A percentile compares a stretch with the other conserved stretches of the same genome.
phyloP scores from a whole-genome alignment of 179 eudicot genomes.

The Gypsophila paniculata region DNA sequence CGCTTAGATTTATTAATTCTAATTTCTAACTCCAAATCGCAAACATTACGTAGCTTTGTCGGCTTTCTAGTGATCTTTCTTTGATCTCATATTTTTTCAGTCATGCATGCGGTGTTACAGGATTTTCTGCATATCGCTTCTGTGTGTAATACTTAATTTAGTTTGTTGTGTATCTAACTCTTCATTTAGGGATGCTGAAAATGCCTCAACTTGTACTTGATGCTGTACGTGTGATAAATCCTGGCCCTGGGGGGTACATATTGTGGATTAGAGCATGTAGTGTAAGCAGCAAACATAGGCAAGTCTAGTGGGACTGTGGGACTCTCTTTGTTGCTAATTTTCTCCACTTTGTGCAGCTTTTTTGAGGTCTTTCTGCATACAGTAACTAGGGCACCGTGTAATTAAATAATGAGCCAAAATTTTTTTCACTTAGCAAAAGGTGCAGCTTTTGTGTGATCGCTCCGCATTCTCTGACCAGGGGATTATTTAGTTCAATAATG shows the following conservation, averaged over 20 bases:
- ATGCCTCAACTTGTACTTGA: background rate
- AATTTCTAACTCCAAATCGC: too few species aligned
- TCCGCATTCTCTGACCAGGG: background rate
- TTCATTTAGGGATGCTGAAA: background rate
- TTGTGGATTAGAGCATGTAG: background rate
- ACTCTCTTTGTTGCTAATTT: too few species aligned
- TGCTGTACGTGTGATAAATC: background rate
- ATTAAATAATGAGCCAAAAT: too few species aligned
- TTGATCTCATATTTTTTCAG: background rate
- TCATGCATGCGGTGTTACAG: conserved; percentile 3
- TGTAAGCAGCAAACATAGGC: background rate
- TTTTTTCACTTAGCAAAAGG: background rate
- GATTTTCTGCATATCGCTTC: background rate
- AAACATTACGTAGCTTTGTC: background rate
- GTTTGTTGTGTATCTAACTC: background rate
- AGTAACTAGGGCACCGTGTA: too few species aligned
- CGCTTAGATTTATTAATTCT: too few species aligned
- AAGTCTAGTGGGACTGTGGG: too few species aligned
- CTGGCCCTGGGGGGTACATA: background rate
- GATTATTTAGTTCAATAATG: background rate
- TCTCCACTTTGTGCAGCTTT: too few species aligned
- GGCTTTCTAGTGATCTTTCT: background rate
- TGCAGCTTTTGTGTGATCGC: background rate
- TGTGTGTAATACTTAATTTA: background rate
- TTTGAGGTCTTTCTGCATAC: too few species aligned